Evolutionary conservation across 352 stramenopile species (phyloP).

Genomic region (Phytophthora cryptogea): DNA sequence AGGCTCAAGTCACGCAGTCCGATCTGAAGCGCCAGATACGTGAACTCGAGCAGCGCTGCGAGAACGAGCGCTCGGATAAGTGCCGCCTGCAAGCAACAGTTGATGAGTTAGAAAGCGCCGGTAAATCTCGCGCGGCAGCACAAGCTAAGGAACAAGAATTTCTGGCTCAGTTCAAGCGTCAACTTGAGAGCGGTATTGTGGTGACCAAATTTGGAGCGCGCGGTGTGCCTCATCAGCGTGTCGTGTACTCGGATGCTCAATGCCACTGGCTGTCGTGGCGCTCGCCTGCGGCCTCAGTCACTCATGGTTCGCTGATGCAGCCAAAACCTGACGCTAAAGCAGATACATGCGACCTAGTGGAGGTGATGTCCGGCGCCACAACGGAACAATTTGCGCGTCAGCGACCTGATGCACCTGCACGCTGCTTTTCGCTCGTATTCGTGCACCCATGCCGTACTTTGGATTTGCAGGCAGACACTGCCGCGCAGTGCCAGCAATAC

Average conservation of each 20-base stretch:
- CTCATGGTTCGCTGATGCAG: slow-evolving; percentile 29
- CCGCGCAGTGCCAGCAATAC: slow-evolving; percentile 48
- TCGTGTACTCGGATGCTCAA: slow-evolving; percentile 60
- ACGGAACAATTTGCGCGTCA: slow-evolving; percentile 56
- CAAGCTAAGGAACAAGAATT: slow-evolving; percentile 46
- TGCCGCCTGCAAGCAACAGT: slow-evolving; percentile 37
- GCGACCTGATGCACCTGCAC: slow-evolving; percentile 31
- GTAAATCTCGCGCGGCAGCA: slow-evolving; percentile 27
- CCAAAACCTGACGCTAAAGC: slow-evolving; percentile 52
- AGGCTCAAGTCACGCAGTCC: slow-evolving; percentile 17
- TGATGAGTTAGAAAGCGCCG: slow-evolving; percentile 36
- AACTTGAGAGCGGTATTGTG: slow-evolving; percentile 51
- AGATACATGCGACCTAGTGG: slow-evolving; percentile 56
- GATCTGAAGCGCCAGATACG: slow-evolving; percentile 30
- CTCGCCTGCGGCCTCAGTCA: slow-evolving; percentile 23
- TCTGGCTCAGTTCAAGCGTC: slow-evolving; percentile 61
- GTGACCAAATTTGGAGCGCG: slow-evolving; percentile 63
- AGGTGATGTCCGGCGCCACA: slow-evolving; percentile 48
- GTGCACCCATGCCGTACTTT: slow-evolving; percentile 72
- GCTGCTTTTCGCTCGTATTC: slow-evolving; percentile 76
- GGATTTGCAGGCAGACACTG: slow-evolving; percentile 63
- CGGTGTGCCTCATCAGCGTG: slow-evolving; percentile 47
- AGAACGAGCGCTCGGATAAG: slow-evolving; percentile 34
- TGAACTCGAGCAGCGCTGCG: slow-evolving; percentile 27
- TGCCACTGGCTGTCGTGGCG: slow-evolving; percentile 71